Conservation (phyloP, 2,329 filamentous ascomycete genomes). For the Tolypocladium tropicale region DNA sequence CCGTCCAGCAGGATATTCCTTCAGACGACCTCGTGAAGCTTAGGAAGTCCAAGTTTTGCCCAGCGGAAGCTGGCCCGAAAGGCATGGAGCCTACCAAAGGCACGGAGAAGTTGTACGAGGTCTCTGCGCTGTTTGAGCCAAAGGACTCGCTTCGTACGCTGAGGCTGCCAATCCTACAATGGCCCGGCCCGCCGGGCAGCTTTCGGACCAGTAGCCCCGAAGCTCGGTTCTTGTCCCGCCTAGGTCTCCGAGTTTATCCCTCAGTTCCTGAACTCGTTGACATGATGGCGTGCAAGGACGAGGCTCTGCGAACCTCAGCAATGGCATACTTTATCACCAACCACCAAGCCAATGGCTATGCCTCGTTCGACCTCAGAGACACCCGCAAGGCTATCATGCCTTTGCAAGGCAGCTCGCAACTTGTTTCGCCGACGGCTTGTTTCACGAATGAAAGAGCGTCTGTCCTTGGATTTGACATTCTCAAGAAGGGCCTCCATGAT, state of each 20-base stretch:
- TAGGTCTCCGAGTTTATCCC: constrained; percentile 68
- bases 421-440: constrained; percentile 66
- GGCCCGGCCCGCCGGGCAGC: constrained; percentile 57
- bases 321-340: constrained; percentile 77
- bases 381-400: constrained; percentile 58
- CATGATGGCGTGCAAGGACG: constrained; percentile 59
- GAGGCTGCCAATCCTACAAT: constrained; percentile 67
- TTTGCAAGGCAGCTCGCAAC: constrained; percentile 53
- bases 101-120: constrained; percentile 50
- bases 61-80: constrained; percentile 55
- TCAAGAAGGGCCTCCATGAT: constrained; percentile 63
- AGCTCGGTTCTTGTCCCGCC: constrained; percentile 57
- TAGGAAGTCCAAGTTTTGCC: constrained; percentile 69
- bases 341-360: constrained; percentile 69
- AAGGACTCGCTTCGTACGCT: constrained; percentile 59
- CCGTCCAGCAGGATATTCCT: constrained; percentile 83
- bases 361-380: constrained; percentile 45
- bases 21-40: constrained; percentile 69
- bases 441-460: constrained; percentile 72
- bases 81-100: constrained; percentile 44
- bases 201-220: constrained; percentile 59
- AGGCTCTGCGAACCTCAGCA: constrained; percentile 52
- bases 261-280: constrained; percentile 63
- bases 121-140: constrained; percentile 75
- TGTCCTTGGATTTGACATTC: constrained; percentile 70